Conservation (phyloP, 805 yeast species). For the Saccharomycopsis fermentans region DNA sequence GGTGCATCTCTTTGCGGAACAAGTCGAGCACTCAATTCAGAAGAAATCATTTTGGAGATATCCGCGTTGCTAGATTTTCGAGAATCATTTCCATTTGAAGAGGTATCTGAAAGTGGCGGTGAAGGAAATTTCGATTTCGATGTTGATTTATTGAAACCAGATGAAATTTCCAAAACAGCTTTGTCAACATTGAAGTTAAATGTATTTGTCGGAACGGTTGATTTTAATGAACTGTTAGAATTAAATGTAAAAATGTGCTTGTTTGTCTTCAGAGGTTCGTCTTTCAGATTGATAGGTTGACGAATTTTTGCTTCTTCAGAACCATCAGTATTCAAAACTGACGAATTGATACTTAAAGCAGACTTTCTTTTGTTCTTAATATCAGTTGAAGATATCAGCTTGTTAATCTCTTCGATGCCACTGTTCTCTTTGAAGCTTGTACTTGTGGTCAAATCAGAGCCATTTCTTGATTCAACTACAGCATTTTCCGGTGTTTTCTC, state of each 20-base stretch:
- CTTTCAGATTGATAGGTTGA: background rate
- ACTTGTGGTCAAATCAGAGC: background rate
- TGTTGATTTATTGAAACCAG: background rate
- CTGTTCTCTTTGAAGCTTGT: background rate
- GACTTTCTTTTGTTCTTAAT: slow-evolving; percentile 7
- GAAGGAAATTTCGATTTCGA: background rate
- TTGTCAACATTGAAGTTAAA: background rate
- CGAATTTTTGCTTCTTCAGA: background rate
- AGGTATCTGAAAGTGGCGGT: background rate
- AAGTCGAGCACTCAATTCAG: background rate
- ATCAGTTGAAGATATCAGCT: background rate
- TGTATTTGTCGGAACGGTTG: background rate
- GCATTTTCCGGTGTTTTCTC: background rate
- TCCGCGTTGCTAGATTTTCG: background rate
- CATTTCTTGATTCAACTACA: background rate
- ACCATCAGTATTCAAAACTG: slow-evolving; percentile 2
- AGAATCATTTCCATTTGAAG: background rate
- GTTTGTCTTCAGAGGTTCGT: background rate
- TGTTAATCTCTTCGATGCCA: background rate
- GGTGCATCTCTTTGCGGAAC: slow-evolving; percentile 21
- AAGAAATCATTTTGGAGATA: background rate
- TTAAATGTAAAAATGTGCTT: background rate
- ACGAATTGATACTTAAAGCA: slow-evolving; percentile 3
- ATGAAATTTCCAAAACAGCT: background rate
- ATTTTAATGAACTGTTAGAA: background rate